Evolutionary conservation across 177 flowering plant species (phyloP), one percentile per base, ranked within the genome.

Genomic region (Telopea speciosissima): DNA sequence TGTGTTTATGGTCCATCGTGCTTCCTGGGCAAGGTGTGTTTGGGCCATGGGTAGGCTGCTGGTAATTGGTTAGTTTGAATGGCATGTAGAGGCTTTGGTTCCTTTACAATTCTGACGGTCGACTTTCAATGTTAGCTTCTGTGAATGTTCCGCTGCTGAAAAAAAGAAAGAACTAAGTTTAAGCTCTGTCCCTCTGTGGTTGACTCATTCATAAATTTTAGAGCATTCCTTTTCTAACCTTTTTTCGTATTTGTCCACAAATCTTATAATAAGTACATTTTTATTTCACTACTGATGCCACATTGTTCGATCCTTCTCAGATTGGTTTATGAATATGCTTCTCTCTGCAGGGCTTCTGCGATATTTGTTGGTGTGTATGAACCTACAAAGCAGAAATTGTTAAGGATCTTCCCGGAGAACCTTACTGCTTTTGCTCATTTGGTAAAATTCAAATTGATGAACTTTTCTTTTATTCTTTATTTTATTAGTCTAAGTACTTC

Each of bases 341-440:
- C 59, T 75, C 28, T 77, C 68, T 60, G 24, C 82, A 91, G 97
- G 83, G 97, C 97, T 63, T 92, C 97, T 49, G 97, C 99, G 8
- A 76, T 94, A 71, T 94, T 92, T 84, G 77, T 94, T 76, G 99
- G 97, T 59, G 91, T 90, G 9, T 92, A 92, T 78, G 97, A 94
- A 82, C 99, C 97, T 72, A 71, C 89, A 72, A 94, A 94, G 81
- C 86, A 89, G 79, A 90, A 90, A 76, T 70, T 92, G 73, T 72
- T 94, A 71, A 80, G 77, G 80, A 80, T 66, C 33, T 73, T 92
- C 33, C 99, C 99, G 64, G 97, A 90, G 68, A 88, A 87, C 56
- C 85, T 89, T 25, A 89, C 88, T 80, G 97, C 97, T 59, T 65
- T 89, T 59, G 98, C 99, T 72, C 99, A 92, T 81, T 70, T 94